Conservation (phyloP, 495 filamentous ascomycete genomes). For the Staphylotrichum tortipilum region DNA sequence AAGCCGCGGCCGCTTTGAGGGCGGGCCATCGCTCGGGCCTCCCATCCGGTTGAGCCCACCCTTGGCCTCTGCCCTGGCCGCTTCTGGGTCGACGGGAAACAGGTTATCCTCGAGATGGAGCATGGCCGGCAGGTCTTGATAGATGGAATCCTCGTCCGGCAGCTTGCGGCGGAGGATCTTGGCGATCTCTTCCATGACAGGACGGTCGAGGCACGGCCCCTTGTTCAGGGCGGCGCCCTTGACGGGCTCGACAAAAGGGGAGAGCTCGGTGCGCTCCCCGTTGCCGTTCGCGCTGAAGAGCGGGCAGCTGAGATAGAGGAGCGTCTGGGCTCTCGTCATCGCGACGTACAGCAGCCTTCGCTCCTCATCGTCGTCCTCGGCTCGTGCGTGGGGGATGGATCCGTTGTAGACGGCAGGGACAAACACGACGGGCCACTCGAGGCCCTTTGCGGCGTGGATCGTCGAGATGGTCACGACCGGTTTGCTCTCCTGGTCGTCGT, state of each 20-base stretch:
- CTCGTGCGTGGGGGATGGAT: slow-evolving; percentile 86
- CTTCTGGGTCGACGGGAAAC: slow-evolving; percentile 29
- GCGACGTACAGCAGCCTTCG: slow-evolving; percentile 88
- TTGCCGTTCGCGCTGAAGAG: slow-evolving; percentile 27
- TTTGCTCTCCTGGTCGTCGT: slow-evolving; percentile 44
- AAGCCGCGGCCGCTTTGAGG: slow-evolving; percentile 21
- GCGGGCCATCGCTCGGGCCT: slow-evolving; percentile 2
- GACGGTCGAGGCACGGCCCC: slow-evolving; percentile 37
- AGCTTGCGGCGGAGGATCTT: slow-evolving; percentile 34
- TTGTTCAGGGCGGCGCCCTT: slow-evolving; percentile 30
- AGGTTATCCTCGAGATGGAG: slow-evolving; percentile 32
- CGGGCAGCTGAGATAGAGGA: slow-evolving; percentile 88
- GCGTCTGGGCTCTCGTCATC: slow-evolving; percentile 87
- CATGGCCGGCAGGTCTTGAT: slow-evolving; percentile 33
- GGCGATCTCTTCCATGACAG: slow-evolving; percentile 31
- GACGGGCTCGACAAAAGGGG: slow-evolving; percentile 32
- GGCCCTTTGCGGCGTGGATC: slow-evolving; percentile 91
- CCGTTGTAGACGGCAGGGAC: slow-evolving; percentile 86
- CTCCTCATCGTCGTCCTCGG: slow-evolving; percentile 87
- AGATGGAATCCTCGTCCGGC: slow-evolving; percentile 33
- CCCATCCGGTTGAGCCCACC: background rate
- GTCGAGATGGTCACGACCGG: slow-evolving; percentile 86
- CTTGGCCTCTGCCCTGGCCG: slow-evolving; percentile 1
- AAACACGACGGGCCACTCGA: slow-evolving; percentile 98
- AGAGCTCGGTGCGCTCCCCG: slow-evolving; percentile 29